Percentiles rank a stretch among this genome's conserved stretches.
Conservation (phyloP, 2,329 filamentous ascomycete genomes). For the Westerdykella sp. region DNA sequence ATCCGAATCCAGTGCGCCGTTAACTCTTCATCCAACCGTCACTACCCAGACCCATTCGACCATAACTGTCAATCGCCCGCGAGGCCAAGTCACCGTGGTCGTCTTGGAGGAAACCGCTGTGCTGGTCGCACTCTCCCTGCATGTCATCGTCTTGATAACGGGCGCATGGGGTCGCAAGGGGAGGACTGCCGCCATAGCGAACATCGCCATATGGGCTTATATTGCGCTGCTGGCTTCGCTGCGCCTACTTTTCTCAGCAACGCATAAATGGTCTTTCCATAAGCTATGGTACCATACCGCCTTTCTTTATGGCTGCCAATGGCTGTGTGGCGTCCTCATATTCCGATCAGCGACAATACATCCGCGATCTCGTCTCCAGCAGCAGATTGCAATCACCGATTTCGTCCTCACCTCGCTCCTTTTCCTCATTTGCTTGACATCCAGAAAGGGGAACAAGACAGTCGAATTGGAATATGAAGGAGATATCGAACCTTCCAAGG, state of each 20-base stretch:
- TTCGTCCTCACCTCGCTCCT: constrained; percentile 71
- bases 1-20: constrained; percentile 50
- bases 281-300: constrained; percentile 91
- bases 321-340: constrained; percentile 67
- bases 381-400: constrained; percentile 62
- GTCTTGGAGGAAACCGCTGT: constrained; percentile 71
- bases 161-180: constrained; percentile 55
- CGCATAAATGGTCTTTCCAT: constrained; percentile 59
- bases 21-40: constrained; percentile 51
- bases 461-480: constrained; percentile 86
- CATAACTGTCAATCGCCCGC: constrained; percentile 69
- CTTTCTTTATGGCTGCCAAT: constrained; percentile 72
- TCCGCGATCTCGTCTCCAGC: constrained; percentile 56
- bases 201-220: constrained; percentile 74
- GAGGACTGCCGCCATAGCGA: constrained; percentile 56
- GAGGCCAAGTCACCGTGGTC: constrained; percentile 64
- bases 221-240: constrained; percentile 66
- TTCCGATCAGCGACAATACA: constrained; percentile 85
- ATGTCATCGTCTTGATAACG: constrained; percentile 57
- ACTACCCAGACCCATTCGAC: constrained; percentile 46
- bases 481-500: constrained; percentile 76
- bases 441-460: constrained; percentile 85
- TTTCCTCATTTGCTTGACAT: constrained; percentile 68
- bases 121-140: constrained; percentile 63
- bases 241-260: constrained; percentile 59